Evolutionary conservation across 2,329 filamentous ascomycete genomes (phyloP).

Genomic region (Exophiala sideris): DNA sequence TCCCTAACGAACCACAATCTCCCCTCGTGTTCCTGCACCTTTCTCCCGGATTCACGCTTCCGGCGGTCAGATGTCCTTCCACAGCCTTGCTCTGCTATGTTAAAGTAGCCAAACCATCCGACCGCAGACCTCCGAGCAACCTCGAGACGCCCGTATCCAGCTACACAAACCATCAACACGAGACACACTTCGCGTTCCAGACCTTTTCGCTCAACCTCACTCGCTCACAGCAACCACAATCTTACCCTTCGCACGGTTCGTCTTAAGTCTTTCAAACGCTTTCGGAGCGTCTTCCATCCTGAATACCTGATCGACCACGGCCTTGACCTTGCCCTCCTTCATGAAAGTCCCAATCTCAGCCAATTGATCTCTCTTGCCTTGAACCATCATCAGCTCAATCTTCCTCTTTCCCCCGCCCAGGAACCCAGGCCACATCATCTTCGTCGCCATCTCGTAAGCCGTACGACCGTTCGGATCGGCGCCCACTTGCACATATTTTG

Average conservation of each 20-base stretch:
- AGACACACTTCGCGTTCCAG: neutral
- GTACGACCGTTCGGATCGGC: conserved; percentile 20
- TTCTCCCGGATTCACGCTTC: too few species aligned
- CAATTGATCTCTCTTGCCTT: conserved; percentile 45
- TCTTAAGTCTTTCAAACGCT: conserved; percentile 59
- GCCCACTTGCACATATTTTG: conserved; percentile 54
- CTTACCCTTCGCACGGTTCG: conserved; percentile 57
- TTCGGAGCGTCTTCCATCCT: conserved; percentile 55
- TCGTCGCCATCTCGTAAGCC: conserved; percentile 30
- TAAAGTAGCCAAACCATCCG: too few species aligned
- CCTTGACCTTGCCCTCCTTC: conserved; percentile 56
- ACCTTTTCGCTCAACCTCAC: neutral
- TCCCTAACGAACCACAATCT: too few species aligned
- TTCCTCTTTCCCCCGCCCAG: conserved; percentile 50
- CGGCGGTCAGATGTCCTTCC: too few species aligned
- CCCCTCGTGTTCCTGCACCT: too few species aligned
- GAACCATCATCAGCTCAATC: conserved; percentile 35
- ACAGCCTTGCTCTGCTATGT: too few species aligned
- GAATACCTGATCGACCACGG: conserved; percentile 53
- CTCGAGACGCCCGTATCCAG: neutral
- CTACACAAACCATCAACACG: neutral
- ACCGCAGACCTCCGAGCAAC: too few species aligned
- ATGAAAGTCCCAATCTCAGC: conserved; percentile 54
- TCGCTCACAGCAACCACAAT: conserved; percentile 45
- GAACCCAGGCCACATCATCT: conserved; percentile 44